Percentiles rank a stretch among this genome's conserved stretches.
Evolutionary conservation across 2,329 filamentous ascomycete species (phyloP).

Genomic region (Rutstroemia sp.): DNA sequence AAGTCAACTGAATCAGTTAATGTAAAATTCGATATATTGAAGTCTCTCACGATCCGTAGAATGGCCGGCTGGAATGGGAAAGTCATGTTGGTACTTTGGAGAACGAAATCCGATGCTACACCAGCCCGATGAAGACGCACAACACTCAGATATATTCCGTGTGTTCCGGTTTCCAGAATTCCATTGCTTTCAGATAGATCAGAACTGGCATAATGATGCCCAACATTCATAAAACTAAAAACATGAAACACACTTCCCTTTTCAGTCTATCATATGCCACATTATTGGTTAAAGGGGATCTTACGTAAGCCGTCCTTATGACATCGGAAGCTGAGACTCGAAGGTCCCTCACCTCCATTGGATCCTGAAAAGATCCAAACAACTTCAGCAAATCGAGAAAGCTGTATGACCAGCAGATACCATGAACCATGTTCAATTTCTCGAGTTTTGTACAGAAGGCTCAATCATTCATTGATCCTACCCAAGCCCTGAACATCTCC

Average conservation of each 20-base stretch:
- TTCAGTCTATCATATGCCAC: background rate
- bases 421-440: conserved; percentile 51
- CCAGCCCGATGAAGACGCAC: too few relatives aligned
- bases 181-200: background rate
- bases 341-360: conserved; percentile 8
- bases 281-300: background rate
- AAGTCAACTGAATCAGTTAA: too few relatives aligned
- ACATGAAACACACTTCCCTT: conserved; percentile 1
- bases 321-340: conserved; percentile 9
- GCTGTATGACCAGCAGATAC: conserved; percentile 20
- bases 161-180: too few relatives aligned
- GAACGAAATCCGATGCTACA: too few relatives aligned
- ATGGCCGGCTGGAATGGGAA: too few relatives aligned
- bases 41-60: too few relatives aligned
- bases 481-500: conserved; percentile 65
- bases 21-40: too few relatives aligned
- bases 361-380: background rate
- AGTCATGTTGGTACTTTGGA: too few relatives aligned
- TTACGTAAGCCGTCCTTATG: conserved; percentile 6
- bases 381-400: background rate
- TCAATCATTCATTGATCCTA: conserved; percentile 88
- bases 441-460: conserved; percentile 90
- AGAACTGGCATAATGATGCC: background rate
- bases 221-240: background rate
- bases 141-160: too few relatives aligned